phyloP scores from a whole-genome alignment of 768 basidiomycete genomes.

The Albatrellus ellisii region DNA sequence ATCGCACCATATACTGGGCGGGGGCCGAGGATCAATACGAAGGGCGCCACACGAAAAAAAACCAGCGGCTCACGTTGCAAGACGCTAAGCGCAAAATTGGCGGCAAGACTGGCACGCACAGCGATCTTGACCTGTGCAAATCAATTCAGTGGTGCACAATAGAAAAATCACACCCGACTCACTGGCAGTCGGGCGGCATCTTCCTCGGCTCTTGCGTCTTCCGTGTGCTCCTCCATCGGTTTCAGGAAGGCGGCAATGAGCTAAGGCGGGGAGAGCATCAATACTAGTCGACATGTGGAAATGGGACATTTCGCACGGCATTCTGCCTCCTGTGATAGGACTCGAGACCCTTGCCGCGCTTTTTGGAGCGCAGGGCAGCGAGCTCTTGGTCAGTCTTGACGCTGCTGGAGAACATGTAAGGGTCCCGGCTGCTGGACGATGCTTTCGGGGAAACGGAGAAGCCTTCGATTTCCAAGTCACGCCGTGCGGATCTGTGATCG shows the following conservation, averaged over 20 bases:
- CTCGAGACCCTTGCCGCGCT: slow-evolving; percentile 56
- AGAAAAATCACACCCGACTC: slow-evolving; percentile 16
- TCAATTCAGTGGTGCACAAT: not conserved
- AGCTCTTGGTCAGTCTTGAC: slow-evolving; percentile 53
- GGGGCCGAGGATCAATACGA: slow-evolving; percentile 5
- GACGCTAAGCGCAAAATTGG: slow-evolving; percentile 60
- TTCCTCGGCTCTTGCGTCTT: slow-evolving; percentile 63
- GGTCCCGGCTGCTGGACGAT: slow-evolving; percentile 31
- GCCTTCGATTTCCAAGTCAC: slow-evolving; percentile 27
- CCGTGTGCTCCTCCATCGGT: slow-evolving; percentile 80
- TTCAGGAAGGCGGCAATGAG: slow-evolving; percentile 83
- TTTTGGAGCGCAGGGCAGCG: slow-evolving; percentile 40
- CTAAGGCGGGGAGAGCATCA: slow-evolving; percentile 24
- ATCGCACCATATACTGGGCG: slow-evolving; percentile 80
- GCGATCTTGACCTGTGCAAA: slow-evolving; percentile 73
- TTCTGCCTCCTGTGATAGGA: slow-evolving; percentile 63
- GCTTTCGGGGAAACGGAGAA: slow-evolving; percentile 22
- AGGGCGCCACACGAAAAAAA: not conserved
- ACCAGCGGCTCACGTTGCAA: slow-evolving; percentile 57
- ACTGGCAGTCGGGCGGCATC: slow-evolving; percentile 56
- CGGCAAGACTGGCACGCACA: slow-evolving; percentile 67
- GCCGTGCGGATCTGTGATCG: slow-evolving; percentile 8
- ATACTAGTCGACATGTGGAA: not conserved
- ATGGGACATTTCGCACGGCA: slow-evolving; percentile 29
- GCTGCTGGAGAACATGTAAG: slow-evolving; percentile 51